phyloP scores from a whole-genome alignment of 108 stramenopile species.

The Mayamaea pseudoterrestris region DNA sequence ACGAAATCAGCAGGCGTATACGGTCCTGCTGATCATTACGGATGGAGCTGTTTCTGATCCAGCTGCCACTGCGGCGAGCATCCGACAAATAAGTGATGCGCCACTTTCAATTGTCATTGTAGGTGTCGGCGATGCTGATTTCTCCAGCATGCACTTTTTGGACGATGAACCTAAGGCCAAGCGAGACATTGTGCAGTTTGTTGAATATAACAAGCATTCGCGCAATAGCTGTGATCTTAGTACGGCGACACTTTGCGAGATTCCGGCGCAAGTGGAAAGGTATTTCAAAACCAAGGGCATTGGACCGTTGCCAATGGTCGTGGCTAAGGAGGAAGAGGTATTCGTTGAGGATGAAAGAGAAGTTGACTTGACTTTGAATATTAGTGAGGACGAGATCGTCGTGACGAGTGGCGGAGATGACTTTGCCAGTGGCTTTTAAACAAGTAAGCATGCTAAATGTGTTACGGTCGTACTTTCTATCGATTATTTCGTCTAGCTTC shows the following conservation, averaged over 20 bases:
- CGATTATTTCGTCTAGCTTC: neutral
- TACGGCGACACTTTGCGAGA: conserved; percentile 45
- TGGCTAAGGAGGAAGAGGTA: conserved; percentile 25
- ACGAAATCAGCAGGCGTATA: conserved; percentile 36
- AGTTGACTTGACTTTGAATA: conserved; percentile 30
- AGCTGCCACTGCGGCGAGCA: conserved; percentile 39
- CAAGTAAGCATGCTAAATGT: neutral
- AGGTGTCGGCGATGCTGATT: conserved; percentile 73
- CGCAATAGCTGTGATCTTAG: conserved; percentile 29
- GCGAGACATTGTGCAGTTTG: conserved; percentile 78
- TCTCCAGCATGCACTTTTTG: conserved; percentile 57
- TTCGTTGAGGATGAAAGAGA: conserved; percentile 18
- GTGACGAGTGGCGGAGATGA: conserved; percentile 18
- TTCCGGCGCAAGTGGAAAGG: conserved; percentile 49
- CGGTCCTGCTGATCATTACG: conserved; percentile 76
- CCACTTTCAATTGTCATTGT: conserved; percentile 74
- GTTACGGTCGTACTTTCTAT: neutral
- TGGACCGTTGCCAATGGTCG: conserved; percentile 14
- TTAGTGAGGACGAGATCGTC: conserved; percentile 29
- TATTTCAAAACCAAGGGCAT: conserved; percentile 38
- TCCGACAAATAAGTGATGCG: conserved; percentile 29
- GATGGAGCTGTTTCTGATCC: conserved; percentile 83
- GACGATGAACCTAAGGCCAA: conserved; percentile 40
- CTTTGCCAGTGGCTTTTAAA: conserved; percentile 9
- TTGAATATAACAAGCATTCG: conserved; percentile 40